Evolutionary conservation across 2,329 filamentous ascomycete species (phyloP).

Genomic region (Aureobasidium subglaciale): DNA sequence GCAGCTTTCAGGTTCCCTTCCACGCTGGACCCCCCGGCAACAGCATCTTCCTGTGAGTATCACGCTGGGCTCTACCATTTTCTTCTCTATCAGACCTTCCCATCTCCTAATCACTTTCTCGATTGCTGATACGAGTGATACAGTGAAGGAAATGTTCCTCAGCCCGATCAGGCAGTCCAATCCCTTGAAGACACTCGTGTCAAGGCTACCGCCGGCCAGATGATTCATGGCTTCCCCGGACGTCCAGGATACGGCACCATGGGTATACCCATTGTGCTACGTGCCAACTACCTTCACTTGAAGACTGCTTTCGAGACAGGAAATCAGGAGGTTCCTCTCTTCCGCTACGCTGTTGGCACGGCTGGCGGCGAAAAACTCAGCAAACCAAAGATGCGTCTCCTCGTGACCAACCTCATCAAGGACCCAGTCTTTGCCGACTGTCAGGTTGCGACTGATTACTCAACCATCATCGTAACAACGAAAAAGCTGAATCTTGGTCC

Average conservation of each 20-base stretch:
- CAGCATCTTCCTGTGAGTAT: slow-evolving; percentile 23
- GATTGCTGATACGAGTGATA: neutral
- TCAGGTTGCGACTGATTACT: slow-evolving; percentile 34
- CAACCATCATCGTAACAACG: slow-evolving; percentile 30
- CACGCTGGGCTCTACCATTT: neutral
- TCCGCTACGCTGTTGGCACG: slow-evolving; percentile 36
- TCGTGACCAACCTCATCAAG: slow-evolving; percentile 41
- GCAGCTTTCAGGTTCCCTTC: neutral
- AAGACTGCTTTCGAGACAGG: slow-evolving; percentile 29
- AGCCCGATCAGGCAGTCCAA: slow-evolving; percentile 22
- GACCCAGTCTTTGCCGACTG: slow-evolving; percentile 26
- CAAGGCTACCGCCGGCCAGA: slow-evolving; percentile 21
- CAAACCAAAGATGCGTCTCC: slow-evolving; percentile 40
- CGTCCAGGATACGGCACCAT: slow-evolving; percentile 32
- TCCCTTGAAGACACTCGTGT: slow-evolving; percentile 22
- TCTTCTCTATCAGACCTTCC: too few relatives aligned
- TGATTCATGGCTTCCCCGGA: slow-evolving; percentile 28
- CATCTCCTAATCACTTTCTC: neutral
- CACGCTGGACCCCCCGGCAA: neutral
- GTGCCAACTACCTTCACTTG: slow-evolving; percentile 38
- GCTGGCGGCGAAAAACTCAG: slow-evolving; percentile 25
- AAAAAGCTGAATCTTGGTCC: slow-evolving; percentile 21
- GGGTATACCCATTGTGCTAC: slow-evolving; percentile 33
- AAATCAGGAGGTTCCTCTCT: slow-evolving; percentile 25
- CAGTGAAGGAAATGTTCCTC: slow-evolving; percentile 16